A percentile compares a stretch with the other conserved stretches of the same genome.
Conservation (phyloP, 768 basidiomycete genomes). For the Tylopilus intermedius region DNA sequence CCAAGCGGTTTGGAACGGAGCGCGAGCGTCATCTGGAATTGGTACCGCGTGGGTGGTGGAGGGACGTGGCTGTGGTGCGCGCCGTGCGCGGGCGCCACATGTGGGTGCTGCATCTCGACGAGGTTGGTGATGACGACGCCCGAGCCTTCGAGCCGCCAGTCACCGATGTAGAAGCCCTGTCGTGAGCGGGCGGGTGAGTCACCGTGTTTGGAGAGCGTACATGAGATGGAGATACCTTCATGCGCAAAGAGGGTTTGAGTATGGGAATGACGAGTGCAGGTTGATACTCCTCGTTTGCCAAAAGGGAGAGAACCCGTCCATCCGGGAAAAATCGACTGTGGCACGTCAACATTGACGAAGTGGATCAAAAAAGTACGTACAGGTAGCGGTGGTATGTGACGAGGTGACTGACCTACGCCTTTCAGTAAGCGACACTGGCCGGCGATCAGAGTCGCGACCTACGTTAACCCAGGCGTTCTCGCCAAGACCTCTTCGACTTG, state of each 20-base stretch:
- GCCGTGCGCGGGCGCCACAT: conserved; percentile 3
- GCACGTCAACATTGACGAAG: conserved; percentile 3
- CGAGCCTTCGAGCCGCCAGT: conserved; percentile 64
- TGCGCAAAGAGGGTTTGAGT: conserved; percentile 70
- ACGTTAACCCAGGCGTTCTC: conserved; percentile 89
- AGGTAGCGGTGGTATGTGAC: conserved; percentile 92
- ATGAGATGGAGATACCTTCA: conserved; percentile 48
- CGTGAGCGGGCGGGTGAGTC: conserved; percentile 1
- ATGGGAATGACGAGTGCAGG: conserved; percentile 72
- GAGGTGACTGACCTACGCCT: conserved; percentile 65
- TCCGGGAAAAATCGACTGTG: conserved; percentile 80
- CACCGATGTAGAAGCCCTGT: conserved; percentile 69
- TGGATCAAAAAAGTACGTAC: conserved; percentile 36
- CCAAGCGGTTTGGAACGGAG: conserved; percentile 72
- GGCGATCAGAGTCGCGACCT: conserved; percentile 25
- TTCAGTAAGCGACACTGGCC: conserved; percentile 6
- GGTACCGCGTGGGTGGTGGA: conserved; percentile 42
- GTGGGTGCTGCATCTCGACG: conserved; percentile 37
- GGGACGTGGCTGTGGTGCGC: conserved; percentile 4
- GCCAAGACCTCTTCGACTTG: conserved; percentile 55
- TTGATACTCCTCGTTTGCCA: conserved; percentile 71
- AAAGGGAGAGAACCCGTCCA: conserved; percentile 79
- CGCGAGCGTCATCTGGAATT: conserved; percentile 68
- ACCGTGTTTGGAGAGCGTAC: not conserved
- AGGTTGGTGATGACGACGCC: conserved; percentile 61